Conservation (phyloP, 192 early-diverging fungal genomes). For the Linnemannia exigua region DNA sequence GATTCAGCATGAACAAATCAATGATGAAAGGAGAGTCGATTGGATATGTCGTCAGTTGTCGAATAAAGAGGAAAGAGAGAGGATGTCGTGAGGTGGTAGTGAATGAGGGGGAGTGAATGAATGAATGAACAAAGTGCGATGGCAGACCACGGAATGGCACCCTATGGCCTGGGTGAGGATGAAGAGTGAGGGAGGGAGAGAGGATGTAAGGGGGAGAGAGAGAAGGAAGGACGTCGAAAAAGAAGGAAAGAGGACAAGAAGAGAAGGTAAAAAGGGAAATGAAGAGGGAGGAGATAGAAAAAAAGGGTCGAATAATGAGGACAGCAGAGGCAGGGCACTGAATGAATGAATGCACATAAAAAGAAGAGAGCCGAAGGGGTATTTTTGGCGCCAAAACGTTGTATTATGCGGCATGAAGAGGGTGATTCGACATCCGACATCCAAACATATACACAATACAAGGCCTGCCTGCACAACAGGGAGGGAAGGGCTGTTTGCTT, state of each 20-base stretch:
- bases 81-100: neutral
- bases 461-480: no score
- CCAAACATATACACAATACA: no score
- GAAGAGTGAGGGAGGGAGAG: neutral
- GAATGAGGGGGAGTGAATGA: neutral
- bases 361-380: neutral
- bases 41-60: neutral
- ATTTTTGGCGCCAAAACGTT: conserved; percentile 10
- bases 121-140: neutral
- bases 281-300: neutral
- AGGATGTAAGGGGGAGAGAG: neutral
- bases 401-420: conserved; percentile 2
- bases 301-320: no score
- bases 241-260: neutral
- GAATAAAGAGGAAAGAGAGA: neutral
- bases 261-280: neutral
- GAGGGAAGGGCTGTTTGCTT: neutral
- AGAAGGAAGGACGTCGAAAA: neutral
- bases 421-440: neutral
- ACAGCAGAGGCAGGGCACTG: neutral
- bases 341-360: neutral
- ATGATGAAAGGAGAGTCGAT: neutral
- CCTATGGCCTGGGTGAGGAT: conserved; percentile 35
- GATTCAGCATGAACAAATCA: neutral
- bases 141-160: conserved; percentile 10